Evolutionary conservation across 2,329 filamentous ascomycete species (phyloP).

Genomic region (Lecanicillium sp.): DNA sequence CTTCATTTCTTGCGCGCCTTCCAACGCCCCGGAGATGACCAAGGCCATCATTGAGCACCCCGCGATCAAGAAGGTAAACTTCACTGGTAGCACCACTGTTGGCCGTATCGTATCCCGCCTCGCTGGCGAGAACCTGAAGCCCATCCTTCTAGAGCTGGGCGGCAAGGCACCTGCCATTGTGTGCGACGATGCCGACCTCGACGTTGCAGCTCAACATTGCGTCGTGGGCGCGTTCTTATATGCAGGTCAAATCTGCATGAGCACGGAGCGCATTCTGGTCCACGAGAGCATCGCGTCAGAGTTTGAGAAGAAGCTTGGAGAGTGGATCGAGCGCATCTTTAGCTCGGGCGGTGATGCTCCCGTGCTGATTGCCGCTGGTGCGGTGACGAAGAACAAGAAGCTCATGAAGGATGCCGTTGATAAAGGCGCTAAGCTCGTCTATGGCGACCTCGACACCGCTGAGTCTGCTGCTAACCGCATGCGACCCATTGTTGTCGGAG

Average conservation of each 20-base stretch:
- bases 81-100: conserved; percentile 34
- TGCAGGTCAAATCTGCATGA: conserved; percentile 63
- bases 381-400: conserved; percentile 7
- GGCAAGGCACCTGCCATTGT: conserved; percentile 37
- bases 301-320: conserved; percentile 8
- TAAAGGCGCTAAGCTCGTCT: conserved; percentile 50
- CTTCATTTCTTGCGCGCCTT: conserved; percentile 53
- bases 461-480: conserved; percentile 30
- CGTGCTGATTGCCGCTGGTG: conserved; percentile 1
- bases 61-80: conserved; percentile 32
- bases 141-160: conserved; percentile 38
- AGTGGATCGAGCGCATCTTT: conserved; percentile 1
- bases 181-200: conserved; percentile 35
- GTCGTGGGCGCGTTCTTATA: conserved; percentile 14
- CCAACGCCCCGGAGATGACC: conserved; percentile 58
- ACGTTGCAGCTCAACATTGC: conserved; percentile 26
- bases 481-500: conserved; percentile 56
- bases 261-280: conserved; percentile 52
- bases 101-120: conserved; percentile 30
- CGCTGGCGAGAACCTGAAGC: conserved; percentile 33
- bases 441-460: conserved; percentile 22
- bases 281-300: conserved; percentile 15
- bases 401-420: conserved; percentile 43
- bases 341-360: neutral
- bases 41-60: conserved; percentile 50